A percentile compares a stretch with the other conserved stretches of the same genome.
These are phyloP conservation scores for Tothia fuscella DNA, from an alignment of 2,329 filamentous ascomycete species.

Conservation along the genomic window DNA sequence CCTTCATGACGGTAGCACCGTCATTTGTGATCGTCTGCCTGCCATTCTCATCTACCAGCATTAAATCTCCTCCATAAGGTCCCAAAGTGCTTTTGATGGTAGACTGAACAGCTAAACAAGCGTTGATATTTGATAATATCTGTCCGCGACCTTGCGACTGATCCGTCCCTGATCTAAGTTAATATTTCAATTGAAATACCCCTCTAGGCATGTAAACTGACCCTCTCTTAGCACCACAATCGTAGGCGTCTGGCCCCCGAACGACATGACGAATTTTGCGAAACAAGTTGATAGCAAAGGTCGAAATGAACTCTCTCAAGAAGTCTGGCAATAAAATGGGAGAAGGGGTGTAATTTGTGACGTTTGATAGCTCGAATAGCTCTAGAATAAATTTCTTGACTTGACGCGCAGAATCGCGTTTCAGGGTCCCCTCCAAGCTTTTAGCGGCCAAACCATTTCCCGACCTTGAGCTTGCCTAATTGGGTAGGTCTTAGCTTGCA, in stretches of 20 bases:
- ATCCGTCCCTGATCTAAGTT: slow-evolving; percentile 62
- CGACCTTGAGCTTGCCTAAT: too few relatives aligned
- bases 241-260: slow-evolving; percentile 92
- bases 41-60: slow-evolving; percentile 93
- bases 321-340: background rate
- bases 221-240: slow-evolving; percentile 98
- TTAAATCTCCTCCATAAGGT: slow-evolving; percentile 89
- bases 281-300: background rate
- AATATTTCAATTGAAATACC: background rate
- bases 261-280: slow-evolving; percentile 56
- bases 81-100: slow-evolving; percentile 94
- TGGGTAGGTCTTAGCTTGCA: too few relatives aligned
- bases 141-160: slow-evolving; percentile 94
- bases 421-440: too few relatives aligned
- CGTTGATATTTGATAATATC: slow-evolving; percentile 96
- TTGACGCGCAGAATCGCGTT: too few relatives aligned
- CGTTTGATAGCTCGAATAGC: background rate
- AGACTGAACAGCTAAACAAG: slow-evolving; percentile 86
- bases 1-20: slow-evolving; percentile 98
- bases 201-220: slow-evolving; percentile 38
- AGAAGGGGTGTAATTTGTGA: background rate
- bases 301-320: background rate
- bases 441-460: too few relatives aligned
- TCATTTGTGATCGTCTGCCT: slow-evolving; percentile 97
- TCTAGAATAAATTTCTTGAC: background rate